Percentiles rank a stretch among this genome's conserved stretches.
Evolutionary conservation across 768 basidiomycete genomes (phyloP).

Genomic region (Boletus insuetus): DNA sequence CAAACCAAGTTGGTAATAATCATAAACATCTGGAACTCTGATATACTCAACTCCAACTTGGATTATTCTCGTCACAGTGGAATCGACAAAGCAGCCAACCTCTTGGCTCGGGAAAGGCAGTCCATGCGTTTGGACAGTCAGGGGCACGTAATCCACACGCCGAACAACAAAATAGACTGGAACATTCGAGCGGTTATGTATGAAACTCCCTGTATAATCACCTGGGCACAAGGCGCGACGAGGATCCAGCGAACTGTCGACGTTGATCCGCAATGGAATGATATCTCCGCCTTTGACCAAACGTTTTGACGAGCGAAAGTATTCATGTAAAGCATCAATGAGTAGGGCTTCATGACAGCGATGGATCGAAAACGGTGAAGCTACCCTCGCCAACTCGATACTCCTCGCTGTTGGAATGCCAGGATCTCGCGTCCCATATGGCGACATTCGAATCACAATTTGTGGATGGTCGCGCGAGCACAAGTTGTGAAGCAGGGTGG

Average conservation of each 20-base stretch:
- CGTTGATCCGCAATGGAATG: conserved; percentile 61
- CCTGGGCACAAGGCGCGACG: not conserved
- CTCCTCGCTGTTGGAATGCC: conserved; percentile 64
- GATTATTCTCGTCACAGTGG: conserved; percentile 66
- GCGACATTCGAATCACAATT: conserved; percentile 48
- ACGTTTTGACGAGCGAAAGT: conserved; percentile 54
- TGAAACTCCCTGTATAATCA: conserved; percentile 1
- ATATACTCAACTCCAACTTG: conserved; percentile 77
- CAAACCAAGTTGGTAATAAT: conserved; percentile 53
- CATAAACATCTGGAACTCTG: conserved; percentile 50
- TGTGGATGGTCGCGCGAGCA: conserved; percentile 27
- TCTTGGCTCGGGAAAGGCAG: conserved; percentile 60
- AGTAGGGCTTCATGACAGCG: conserved; percentile 62
- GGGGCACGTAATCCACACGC: conserved; percentile 64
- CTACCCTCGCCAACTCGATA: conserved; percentile 77
- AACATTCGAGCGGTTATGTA: conserved; percentile 33
- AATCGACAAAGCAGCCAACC: conserved; percentile 84
- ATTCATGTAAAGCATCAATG: conserved; percentile 55
- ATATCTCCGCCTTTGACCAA: conserved; percentile 75
- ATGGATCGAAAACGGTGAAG: conserved; percentile 68
- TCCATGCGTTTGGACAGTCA: conserved; percentile 39
- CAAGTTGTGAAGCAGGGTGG: conserved; percentile 55
- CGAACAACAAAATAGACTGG: conserved; percentile 78
- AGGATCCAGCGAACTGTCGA: conserved; percentile 38
- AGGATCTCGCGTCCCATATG: conserved; percentile 58